These are phyloP conservation scores for Carnegiea gigantea DNA, from an alignment of 179 eudicot genomes.

Conservation along the genomic window DNA sequence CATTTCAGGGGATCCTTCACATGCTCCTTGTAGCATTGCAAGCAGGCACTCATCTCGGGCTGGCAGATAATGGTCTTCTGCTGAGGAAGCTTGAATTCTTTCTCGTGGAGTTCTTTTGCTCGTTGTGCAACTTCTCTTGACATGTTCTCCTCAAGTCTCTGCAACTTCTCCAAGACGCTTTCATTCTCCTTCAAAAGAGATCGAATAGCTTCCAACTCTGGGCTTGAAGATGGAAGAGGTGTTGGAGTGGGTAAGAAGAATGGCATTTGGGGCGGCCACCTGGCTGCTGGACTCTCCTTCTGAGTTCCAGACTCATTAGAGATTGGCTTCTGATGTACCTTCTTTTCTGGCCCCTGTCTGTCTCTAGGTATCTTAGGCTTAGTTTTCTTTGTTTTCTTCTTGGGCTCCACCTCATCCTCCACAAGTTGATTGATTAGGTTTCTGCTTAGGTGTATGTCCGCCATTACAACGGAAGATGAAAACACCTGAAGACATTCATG, in stretches of 20 bases:
- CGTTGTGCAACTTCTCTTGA: conserved; percentile 67
- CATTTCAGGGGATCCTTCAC: conserved; percentile 67
- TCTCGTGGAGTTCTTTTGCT: conserved; percentile 92
- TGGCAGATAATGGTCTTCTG: conserved; percentile 62
- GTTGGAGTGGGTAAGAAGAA: conserved; percentile 51
- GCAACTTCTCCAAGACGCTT: conserved; percentile 63
- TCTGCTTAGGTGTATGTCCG: conserved; percentile 72
- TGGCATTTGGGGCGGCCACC: conserved; percentile 72
- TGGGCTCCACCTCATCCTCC: conserved; percentile 41
- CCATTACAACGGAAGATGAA: conserved; percentile 42
- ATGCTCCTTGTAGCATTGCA: conserved; percentile 76
- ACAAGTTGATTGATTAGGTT: conserved; percentile 68
- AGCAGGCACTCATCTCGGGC: conserved; percentile 66
- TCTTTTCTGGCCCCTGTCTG: conserved; percentile 31
- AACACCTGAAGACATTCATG: conserved; percentile 31
- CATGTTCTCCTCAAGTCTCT: conserved; percentile 67
- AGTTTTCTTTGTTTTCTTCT: conserved; percentile 64
- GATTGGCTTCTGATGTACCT: conserved; percentile 40
- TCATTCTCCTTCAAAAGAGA: conserved; percentile 74
- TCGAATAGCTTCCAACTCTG: conserved; percentile 62
- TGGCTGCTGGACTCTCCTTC: conserved; percentile 41
- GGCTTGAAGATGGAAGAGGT: conserved; percentile 32
- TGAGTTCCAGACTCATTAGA: conserved; percentile 39
- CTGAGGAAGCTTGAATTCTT: conserved; percentile 82
- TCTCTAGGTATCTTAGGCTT: conserved; percentile 54